These are phyloP conservation scores for Cadophora sp. DNA, from an alignment of 2,329 filamentous ascomycete genomes.

Conservation along the genomic window DNA sequence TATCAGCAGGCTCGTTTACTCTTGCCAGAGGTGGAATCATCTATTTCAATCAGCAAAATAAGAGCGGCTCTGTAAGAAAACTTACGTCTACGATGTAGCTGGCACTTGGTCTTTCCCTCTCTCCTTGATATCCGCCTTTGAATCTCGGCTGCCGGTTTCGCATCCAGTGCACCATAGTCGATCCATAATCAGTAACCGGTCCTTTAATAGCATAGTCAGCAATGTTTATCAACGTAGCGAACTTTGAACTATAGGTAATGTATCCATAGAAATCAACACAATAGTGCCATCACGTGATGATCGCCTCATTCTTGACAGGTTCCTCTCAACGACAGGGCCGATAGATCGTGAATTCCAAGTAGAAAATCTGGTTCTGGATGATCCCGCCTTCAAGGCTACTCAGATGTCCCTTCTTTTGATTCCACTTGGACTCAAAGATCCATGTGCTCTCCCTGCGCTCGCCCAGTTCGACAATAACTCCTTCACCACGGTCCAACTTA, in stretches of 20 bases:
- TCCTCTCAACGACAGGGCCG: not conserved
- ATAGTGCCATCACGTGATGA: not conserved
- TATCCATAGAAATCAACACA: not conserved
- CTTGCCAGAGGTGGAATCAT: conserved; percentile 87
- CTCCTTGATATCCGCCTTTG: conserved; percentile 73
- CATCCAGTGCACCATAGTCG: conserved; percentile 91
- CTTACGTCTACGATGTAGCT: conserved; percentile 91
- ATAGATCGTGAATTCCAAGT: not conserved
- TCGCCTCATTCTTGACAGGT: not conserved
- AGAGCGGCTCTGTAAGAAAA: conserved; percentile 26
- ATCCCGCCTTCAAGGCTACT: not conserved
- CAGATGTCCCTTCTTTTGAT: not conserved
- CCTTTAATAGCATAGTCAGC: conserved; percentile 57
- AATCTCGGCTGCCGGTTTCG: conserved; percentile 80
- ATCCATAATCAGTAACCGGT: conserved; percentile 91
- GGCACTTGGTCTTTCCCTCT: conserved; percentile 82
- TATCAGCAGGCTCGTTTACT: conserved; percentile 77
- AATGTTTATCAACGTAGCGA: not conserved
- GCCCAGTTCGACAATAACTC: not conserved
- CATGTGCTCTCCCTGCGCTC: not conserved
- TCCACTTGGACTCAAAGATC: conserved; percentile 6
- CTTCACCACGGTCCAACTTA: conserved; percentile 35
- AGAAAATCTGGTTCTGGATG: not conserved
- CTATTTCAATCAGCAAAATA: conserved; percentile 51
- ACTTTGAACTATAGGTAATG: not conserved